Evolutionary conservation across 208 protist species (phyloP), one percentile per base, ranked within the genome.

Genomic region (Angomonas desouzai): DNA sequence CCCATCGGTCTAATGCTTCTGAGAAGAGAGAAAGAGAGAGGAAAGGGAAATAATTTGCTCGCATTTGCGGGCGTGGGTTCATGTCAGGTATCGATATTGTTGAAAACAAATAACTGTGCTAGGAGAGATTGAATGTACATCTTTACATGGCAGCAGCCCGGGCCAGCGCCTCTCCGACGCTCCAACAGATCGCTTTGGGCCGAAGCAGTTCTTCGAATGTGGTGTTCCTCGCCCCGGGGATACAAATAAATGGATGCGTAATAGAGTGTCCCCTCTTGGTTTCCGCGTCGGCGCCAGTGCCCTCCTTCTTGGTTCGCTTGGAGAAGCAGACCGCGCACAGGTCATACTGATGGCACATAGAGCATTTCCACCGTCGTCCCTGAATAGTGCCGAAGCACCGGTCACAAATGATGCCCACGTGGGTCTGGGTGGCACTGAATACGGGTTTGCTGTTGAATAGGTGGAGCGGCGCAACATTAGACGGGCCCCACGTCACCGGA

Each of bases 331-430:
- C 3, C 53, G 79, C 57, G 51, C 89, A 94, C 0, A 91, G 49
- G 47, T 94, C 89, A 70, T 79, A 91, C 56, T 89, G 71, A 61
- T 88, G 86, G 67, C 89, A 94, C 43, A 83, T 64, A 22, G 79
- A 76, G 58, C 89, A 94, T 71, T 94, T 94, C 82, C 84, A 94
- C 25, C 89, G 79, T 6, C 64, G 69, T 23, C 89, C 89, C 29
- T 45, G 23, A 13, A 92, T 77, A 58, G 82, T 64, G 22, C 65
- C 60, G 20, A 66, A 62, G 60, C 89, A 96, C n/a, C 64, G 60
- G 58, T 89, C 83, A 64, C 89, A 96, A 73, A 85, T 87, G 16
- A 92, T 70, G 25, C 79, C 83, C 57, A 85, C 45, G 69, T 93
- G 89, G 10, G 29, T 22, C 13, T 29, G 51, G 3, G 51, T 57